phyloP scores from a whole-genome alignment of 768 basidiomycete species.

The Mycena albidolilacea region DNA sequence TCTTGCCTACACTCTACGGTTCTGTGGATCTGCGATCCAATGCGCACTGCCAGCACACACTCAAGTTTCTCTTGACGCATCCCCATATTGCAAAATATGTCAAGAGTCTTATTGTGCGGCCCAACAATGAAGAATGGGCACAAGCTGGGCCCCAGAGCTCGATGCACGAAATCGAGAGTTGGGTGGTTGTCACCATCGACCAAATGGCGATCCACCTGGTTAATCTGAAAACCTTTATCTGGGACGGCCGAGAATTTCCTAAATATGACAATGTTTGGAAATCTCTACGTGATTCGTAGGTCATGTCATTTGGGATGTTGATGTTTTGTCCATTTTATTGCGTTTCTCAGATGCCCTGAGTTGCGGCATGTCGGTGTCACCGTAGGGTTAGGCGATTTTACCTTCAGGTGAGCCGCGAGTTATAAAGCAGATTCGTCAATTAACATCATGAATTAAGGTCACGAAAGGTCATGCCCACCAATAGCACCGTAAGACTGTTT shows the following conservation, averaged over 20 bases:
- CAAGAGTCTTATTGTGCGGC: conserved; percentile 35
- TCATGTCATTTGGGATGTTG: neutral
- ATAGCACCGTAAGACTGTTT: conserved; percentile 27
- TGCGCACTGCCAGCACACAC: conserved; percentile 36
- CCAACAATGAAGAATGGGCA: conserved; percentile 39
- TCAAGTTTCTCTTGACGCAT: conserved; percentile 34
- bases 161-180: conserved; percentile 37
- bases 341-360: conserved; percentile 28
- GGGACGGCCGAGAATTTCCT: conserved; percentile 38
- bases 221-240: conserved; percentile 33
- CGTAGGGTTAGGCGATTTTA: conserved; percentile 38
- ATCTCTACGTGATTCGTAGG: conserved; percentile 31
- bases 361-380: conserved; percentile 37
- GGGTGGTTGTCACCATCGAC: conserved; percentile 39
- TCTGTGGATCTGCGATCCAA: conserved; percentile 35
- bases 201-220: conserved; percentile 37
- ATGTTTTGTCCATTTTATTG: neutral
- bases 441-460: conserved; percentile 13
- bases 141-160: conserved; percentile 22
- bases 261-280: conserved; percentile 36
- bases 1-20: conserved; percentile 37
- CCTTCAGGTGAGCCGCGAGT: conserved; percentile 24
- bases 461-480: conserved; percentile 38
- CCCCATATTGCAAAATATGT: conserved; percentile 30
- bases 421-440: neutral